These are phyloP conservation scores for Verticillium klebahnii DNA, from an alignment of 2,329 filamentous ascomycete genomes.

Conservation along the genomic window DNA sequence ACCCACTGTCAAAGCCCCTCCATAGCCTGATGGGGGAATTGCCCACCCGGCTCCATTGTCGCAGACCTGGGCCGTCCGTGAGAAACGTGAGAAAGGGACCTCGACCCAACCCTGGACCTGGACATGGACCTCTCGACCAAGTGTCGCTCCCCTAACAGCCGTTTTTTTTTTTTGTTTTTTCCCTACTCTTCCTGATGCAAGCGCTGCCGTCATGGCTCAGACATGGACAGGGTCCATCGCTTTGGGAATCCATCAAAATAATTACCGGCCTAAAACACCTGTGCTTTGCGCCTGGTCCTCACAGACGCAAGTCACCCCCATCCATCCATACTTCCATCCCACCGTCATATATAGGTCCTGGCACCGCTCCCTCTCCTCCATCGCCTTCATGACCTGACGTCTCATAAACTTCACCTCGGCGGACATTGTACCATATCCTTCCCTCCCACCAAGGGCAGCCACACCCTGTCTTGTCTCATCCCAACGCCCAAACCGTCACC, in stretches of 20 bases:
- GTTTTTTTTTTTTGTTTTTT: neutral
- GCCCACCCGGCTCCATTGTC: slow-evolving; percentile 12
- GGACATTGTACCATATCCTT: neutral
- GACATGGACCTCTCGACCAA: slow-evolving; percentile 7
- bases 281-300: slow-evolving; percentile 1
- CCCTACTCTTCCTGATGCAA: slow-evolving; percentile 6
- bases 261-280: slow-evolving; percentile 4
- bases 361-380: neutral
- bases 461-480: neutral
- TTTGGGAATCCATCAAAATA: slow-evolving; percentile 2
- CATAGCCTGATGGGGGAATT: slow-evolving; percentile 15
- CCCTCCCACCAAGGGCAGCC: neutral
- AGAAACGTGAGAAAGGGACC: slow-evolving; percentile 6
- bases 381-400: neutral
- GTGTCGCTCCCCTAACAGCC: slow-evolving; percentile 4
- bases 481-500: neutral
- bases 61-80: slow-evolving; percentile 12
- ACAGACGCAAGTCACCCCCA: neutral
- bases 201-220: slow-evolving; percentile 16
- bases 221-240: slow-evolving; percentile 12
- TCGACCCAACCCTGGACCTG: slow-evolving; percentile 11
- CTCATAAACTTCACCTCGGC: neutral
- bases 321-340: neutral
- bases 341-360: slow-evolving; percentile 3
- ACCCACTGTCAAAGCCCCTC: slow-evolving; percentile 15